Conservation (phyloP, 805 yeast species). For the Yarrowia deformans region DNA sequence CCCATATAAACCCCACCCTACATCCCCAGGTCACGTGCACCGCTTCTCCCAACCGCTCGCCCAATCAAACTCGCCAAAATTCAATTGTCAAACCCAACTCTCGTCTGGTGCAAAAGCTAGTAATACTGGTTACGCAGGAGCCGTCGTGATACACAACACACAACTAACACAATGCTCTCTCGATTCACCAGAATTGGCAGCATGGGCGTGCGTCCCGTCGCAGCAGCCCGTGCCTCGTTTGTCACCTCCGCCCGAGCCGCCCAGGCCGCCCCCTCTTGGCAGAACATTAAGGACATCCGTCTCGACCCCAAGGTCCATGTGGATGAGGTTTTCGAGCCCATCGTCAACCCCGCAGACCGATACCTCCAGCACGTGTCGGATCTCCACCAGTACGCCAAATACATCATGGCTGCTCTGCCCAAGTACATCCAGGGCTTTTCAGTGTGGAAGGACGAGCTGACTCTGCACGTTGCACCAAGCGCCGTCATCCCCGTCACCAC, state of each 20-base stretch:
- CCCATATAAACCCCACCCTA: not conserved
- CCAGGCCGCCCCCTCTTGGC: constrained; percentile 33
- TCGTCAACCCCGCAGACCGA: constrained; percentile 80
- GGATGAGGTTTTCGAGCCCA: constrained; percentile 43
- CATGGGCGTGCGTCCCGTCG: constrained; percentile 35
- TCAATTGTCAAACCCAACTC: constrained; percentile 35
- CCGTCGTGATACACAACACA: constrained; percentile 25
- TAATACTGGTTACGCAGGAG: constrained; percentile 28
- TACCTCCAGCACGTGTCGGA: constrained; percentile 71
- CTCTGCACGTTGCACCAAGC: constrained; percentile 74
- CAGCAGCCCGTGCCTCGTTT: constrained; percentile 32
- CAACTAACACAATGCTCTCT: constrained; percentile 40
- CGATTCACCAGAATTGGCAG: constrained; percentile 38
- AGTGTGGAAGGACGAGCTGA: constrained; percentile 90
- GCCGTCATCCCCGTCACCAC: constrained; percentile 74
- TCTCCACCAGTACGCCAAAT: constrained; percentile 80
- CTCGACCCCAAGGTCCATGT: constrained; percentile 33
- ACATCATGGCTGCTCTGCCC: constrained; percentile 78
- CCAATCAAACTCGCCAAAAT: constrained; percentile 38
- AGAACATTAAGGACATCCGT: constrained; percentile 34
- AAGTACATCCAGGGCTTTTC: constrained; percentile 82
- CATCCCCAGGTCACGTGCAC: constrained; percentile 23
- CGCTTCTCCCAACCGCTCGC: constrained; percentile 27
- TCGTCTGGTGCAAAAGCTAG: constrained; percentile 17
- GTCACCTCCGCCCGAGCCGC: constrained; percentile 27